These are phyloP conservation scores for Vitis rotundifolia DNA, from an alignment of 164 flowering plant genomes.

Conservation along the genomic window DNA sequence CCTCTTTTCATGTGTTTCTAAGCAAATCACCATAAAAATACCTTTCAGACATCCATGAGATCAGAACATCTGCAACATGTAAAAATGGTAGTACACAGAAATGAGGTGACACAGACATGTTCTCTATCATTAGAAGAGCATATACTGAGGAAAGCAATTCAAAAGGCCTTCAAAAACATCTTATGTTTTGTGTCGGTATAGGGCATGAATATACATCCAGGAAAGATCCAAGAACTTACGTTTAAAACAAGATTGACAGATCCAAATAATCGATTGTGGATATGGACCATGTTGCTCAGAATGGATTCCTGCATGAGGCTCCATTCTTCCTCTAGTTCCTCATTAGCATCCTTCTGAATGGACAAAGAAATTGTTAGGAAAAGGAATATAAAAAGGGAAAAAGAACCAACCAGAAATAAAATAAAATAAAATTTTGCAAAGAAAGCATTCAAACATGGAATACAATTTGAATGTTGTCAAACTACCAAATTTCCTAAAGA, in stretches of 20 bases:
- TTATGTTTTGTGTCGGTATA: too few relatives aligned
- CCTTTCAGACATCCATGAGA: too few relatives aligned
- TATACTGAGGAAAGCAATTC: background rate
- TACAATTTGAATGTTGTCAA: too few relatives aligned
- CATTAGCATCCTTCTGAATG: slow-evolving; percentile 32
- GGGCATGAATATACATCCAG: too few relatives aligned
- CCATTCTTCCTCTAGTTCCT: slow-evolving; percentile 59
- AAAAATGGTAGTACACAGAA: too few relatives aligned
- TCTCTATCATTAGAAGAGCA: background rate
- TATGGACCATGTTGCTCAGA: slow-evolving; percentile 41
- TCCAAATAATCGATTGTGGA: slow-evolving; percentile 77
- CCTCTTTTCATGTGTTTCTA: too few relatives aligned
- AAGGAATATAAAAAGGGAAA: background rate
- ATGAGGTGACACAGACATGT: too few relatives aligned
- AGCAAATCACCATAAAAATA: too few relatives aligned
- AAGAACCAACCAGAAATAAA: background rate
- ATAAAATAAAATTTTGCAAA: background rate
- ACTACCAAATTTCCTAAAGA: too few relatives aligned
- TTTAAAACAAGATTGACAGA: slow-evolving; percentile 44
- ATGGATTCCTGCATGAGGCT: slow-evolving; percentile 50
- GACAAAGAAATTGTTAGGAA: background rate
- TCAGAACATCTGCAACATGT: too few relatives aligned
- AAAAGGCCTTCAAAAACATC: too few relatives aligned
- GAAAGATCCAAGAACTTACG: slow-evolving; percentile 37
- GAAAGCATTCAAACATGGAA: too few relatives aligned